A percentile compares a stretch with the other conserved stretches of the same genome.
Evolutionary conservation across 1,284 basidiomycete genomes (phyloP).

Genomic region (Phlebopus sp.): DNA sequence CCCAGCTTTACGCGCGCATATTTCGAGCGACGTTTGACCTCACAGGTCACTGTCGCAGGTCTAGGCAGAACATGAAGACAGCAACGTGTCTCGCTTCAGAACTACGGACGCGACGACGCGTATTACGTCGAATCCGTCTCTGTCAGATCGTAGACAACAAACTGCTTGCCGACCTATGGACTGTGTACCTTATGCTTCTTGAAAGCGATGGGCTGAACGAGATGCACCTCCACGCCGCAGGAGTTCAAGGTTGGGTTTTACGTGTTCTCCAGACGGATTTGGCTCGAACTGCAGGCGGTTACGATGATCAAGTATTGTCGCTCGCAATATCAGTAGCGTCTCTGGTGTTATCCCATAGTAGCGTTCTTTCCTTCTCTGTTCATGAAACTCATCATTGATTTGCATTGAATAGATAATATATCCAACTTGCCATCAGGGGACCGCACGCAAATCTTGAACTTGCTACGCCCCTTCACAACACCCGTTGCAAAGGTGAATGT

Average conservation of each 20-base stretch:
- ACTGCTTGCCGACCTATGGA: conserved; percentile 46
- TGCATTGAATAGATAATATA: conserved; percentile 35
- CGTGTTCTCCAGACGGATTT: conserved; percentile 19
- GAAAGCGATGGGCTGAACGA: conserved; percentile 47
- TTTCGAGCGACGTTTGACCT: conserved; percentile 56
- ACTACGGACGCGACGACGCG: conserved; percentile 40
- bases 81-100: conserved; percentile 48
- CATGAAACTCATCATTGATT: conserved; percentile 22
- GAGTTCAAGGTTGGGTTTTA: conserved; percentile 37
- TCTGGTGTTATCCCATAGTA: conserved; percentile 36
- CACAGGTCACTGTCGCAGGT: conserved; percentile 37
- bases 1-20: conserved; percentile 61
- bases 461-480: conserved; percentile 39
- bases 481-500: conserved; percentile 27
- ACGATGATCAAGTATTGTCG: conserved; percentile 19
- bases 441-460: conserved; percentile 34
- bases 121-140: conserved; percentile 43
- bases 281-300: conserved; percentile 5
- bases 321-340: conserved; percentile 33
- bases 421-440: conserved; percentile 29
- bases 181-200: conserved; percentile 48
- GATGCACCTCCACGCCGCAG: conserved; percentile 37
- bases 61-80: conserved; percentile 27
- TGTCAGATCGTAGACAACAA: conserved; percentile 30
- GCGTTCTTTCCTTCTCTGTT: conserved; percentile 27